Conservation (phyloP, 345 rosid species). For the Turnera subulata region DNA sequence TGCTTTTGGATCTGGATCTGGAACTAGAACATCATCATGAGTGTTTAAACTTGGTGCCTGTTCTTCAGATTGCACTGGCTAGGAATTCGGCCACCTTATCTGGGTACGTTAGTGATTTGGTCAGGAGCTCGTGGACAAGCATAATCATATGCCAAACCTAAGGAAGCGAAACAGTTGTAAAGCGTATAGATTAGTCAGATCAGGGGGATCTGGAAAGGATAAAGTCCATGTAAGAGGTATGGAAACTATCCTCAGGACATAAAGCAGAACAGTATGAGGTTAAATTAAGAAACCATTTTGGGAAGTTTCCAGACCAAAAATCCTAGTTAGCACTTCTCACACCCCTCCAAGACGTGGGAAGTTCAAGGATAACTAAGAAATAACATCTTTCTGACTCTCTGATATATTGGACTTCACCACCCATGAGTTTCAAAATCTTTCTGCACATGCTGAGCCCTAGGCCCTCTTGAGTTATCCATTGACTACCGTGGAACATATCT, state of each 20-base stretch:
- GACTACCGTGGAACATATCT: slow-evolving; percentile 85
- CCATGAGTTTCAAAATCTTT: slow-evolving; percentile 84
- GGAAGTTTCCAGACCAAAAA: slow-evolving; percentile 3
- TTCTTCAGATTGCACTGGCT: not conserved
- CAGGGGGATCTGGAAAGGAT: slow-evolving; percentile 8
- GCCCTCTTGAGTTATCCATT: slow-evolving; percentile 85
- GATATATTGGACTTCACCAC: slow-evolving; percentile 86
- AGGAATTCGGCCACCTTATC: not conserved
- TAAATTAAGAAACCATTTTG: slow-evolving; percentile 13
- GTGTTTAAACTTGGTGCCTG: not conserved
- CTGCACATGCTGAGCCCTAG: slow-evolving; percentile 87
- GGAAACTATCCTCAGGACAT: not conserved
- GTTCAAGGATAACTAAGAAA: slow-evolving; percentile 68
- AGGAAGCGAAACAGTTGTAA: not conserved
- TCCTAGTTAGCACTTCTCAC: slow-evolving; percentile 30
- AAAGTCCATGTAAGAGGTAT: slow-evolving; percentile 13
- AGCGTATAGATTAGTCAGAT: slow-evolving; percentile 7
- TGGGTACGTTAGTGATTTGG: not conserved
- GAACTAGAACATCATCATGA: not conserved
- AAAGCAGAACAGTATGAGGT: slow-evolving; percentile 9
- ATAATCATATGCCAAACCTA: not conserved
- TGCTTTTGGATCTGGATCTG: not conserved
- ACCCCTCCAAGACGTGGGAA: slow-evolving; percentile 45
- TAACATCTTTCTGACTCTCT: slow-evolving; percentile 73
- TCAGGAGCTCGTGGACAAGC: not conserved